Evolutionary conservation across 306 rosid species (phyloP).

Genomic region (Acmispon strigosus): DNA sequence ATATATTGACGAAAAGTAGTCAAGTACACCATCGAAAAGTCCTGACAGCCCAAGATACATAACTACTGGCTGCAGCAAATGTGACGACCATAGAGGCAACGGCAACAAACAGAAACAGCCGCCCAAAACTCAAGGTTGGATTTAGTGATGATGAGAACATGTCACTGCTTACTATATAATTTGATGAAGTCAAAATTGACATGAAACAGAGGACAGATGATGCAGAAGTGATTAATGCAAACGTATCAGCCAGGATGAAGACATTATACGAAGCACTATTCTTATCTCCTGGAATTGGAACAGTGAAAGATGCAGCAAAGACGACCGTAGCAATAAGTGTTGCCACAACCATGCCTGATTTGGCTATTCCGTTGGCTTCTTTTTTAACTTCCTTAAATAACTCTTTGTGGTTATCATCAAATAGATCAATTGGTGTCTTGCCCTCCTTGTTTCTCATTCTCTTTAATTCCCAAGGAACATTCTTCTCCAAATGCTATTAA

Average conservation of each 20-base stretch:
- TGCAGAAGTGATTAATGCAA: not conserved
- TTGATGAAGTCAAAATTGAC: not conserved
- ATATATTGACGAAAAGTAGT: too few species aligned
- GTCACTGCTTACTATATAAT: not conserved
- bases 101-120: not conserved
- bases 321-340: not conserved
- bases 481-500: not conserved
- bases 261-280: not conserved
- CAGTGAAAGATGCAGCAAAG: not conserved
- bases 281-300: not conserved
- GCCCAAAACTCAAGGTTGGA: not conserved
- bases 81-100: not conserved
- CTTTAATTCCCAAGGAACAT: not conserved
- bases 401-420: not conserved
- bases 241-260: not conserved
- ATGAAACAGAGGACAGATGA: not conserved
- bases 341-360: slow-evolving; percentile 1
- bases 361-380: not conserved
- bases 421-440: not conserved
- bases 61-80: not conserved
- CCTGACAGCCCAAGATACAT: too few species aligned
- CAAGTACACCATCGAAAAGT: too few species aligned
- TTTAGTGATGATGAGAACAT: not conserved
- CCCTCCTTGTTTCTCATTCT: not conserved
- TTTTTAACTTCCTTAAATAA: not conserved